Evolutionary conservation across 2,329 filamentous ascomycete species (phyloP), one percentile per base, ranked within the genome.

Genomic region (Paecilomyces sp.): DNA sequence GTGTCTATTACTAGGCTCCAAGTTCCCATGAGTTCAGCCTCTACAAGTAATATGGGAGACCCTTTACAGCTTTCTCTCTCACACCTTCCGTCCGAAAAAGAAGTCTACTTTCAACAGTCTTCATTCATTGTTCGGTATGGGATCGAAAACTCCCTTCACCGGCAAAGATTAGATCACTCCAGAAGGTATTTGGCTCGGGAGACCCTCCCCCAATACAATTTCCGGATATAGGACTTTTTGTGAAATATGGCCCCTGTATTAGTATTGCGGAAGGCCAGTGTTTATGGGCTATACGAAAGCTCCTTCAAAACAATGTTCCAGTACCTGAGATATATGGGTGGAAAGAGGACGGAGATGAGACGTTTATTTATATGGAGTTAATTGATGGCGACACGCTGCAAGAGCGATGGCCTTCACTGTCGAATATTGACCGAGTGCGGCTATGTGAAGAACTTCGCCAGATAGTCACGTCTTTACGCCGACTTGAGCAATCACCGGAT

Each of bases 301-400:
- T 55, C 11, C 65, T 69, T 54, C 7, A 57, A 13, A 60, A 61
- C 30, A 55, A 63, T 7, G 64, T 74, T 34, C 73, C 73, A 51
- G 73, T 74, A 31, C 74, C 74, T 1, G 71, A 77, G 58, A 60
- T 74, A 22, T 76, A 71, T 65, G 72, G 73, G 18, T 77, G 72
- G 72, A 64, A 61, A 24, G 60, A 66, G 18, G 61, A 68, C 33
- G 61, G 66, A 0, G 57, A 58, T 25, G 60, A 65, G 30, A 62
- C 68, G 3, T 73, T 70, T 58, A 67, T 74, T 36, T 73, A 74
- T 58, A 74, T 72, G 69, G 66, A 74, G 57, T 59, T 70, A 25
- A 68, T 74, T 30, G 18, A 60, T 57, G 68, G 70, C 30, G 60
- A 58, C 24, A 69, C 67, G 6, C 60, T 74, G 13, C 51, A 66